Base-by-base conservation (phyloP, 495 filamentous ascomycete genomes). In the Aspergillus carlsbadensis region DNA sequence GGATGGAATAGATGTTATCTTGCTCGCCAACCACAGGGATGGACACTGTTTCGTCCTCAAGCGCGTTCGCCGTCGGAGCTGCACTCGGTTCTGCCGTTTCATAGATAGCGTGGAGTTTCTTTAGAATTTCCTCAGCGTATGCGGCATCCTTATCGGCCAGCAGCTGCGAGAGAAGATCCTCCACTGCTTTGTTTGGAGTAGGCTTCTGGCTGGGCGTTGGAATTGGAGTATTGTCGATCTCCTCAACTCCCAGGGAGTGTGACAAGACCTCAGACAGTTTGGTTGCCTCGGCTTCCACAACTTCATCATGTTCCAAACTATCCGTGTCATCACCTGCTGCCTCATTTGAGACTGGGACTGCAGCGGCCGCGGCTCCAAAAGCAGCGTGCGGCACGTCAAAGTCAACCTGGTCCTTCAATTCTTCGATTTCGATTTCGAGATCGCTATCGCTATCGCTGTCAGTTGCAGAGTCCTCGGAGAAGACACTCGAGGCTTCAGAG, bases 51-150 rank as follows among this genome's bases (percentile, higher is more conserved):
- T 34, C 24, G 6, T 44, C 29, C 14, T 52, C 36, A 22, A 40
- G 0, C 1, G 21, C 26, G 5, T 10, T 42, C 24, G 78, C 81
- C 21, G 78, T 77, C 1, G 81, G 78, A 5, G 77, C 71, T 13
- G 65, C 61, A 31, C 64, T 66, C 51, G 77, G 82, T 42, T 85
- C 84, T 0, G 78, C 78, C 1, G 78, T 81, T 58, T 82, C 75
- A 63, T 85, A 85, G 3, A 85, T 89, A 2, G 81, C 83, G 31
- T 78, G 79, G 6, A 96, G 78, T 18, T 87, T 81, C 52, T 75
- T 84, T 74, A 91, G 81, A 0, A 92, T 87, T 54, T 86, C 89
- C 59, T 96, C 90, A 0, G 88, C 90, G 62, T 90, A 96, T 13
- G 85, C 81, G 5, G 90, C 87, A 66, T 96, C 89, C 69, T 86